Conservation (phyloP, 1,284 basidiomycete species). For the Inonotus hispidus region DNA sequence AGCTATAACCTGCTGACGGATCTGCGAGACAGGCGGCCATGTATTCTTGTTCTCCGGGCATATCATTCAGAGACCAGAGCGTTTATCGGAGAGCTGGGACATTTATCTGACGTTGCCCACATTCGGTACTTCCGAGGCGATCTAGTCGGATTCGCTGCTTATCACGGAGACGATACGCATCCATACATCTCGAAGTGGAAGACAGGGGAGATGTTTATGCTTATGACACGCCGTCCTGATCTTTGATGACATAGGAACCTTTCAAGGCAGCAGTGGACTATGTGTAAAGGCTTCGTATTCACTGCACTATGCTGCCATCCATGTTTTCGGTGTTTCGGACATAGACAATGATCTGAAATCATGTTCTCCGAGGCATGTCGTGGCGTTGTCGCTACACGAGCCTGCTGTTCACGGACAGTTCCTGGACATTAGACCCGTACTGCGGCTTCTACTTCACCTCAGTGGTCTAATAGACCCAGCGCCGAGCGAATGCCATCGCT, state of each 20-base stretch:
- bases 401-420: background rate
- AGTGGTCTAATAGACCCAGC: no score
- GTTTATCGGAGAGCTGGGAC: background rate
- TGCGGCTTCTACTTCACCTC: no score
- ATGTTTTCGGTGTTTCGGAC: no score
- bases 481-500: no score
- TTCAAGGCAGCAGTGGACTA: background rate
- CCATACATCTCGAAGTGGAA: constrained; percentile 4
- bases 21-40: background rate
- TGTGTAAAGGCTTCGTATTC: background rate
- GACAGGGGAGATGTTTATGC: background rate
- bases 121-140: background rate
- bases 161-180: constrained; percentile 7
- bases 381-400: background rate
- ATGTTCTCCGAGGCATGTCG: background rate
- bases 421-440: background rate
- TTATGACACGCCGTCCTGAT: background rate
- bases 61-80: background rate
- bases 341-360: no score
- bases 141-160: background rate
- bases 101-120: background rate
- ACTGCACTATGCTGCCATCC: background rate
- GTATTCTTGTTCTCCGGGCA: background rate
- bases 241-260: background rate
- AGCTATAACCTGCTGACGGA: no score